These are phyloP conservation scores for Aspergillus funiculosus DNA, from an alignment of 495 filamentous ascomycete genomes.

Conservation along the genomic window DNA sequence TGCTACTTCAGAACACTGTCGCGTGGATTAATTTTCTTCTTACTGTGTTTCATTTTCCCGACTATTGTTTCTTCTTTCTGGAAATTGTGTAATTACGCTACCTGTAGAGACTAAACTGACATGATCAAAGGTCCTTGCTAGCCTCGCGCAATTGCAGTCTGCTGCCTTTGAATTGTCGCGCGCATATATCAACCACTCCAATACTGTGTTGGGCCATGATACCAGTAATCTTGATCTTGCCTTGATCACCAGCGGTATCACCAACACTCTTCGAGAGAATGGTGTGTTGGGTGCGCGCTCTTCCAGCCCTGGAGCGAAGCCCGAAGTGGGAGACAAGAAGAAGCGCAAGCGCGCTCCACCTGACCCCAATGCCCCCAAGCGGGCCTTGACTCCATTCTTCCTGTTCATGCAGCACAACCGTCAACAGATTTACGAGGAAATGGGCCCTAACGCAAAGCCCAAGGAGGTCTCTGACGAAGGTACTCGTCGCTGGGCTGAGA, in stretches of 20 bases:
- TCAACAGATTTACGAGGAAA: constrained; percentile 64
- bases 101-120: constrained; percentile 18
- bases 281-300: constrained; percentile 36
- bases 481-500: constrained; percentile 71
- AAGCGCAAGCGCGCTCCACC: constrained; percentile 75
- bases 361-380: constrained; percentile 92
- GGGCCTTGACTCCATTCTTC: constrained; percentile 90
- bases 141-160: constrained; percentile 65
- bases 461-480: constrained; percentile 79
- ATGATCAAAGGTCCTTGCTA: constrained; percentile 58
- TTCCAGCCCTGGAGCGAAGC: constrained; percentile 33
- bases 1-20: neutral
- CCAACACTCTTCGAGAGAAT: constrained; percentile 40
- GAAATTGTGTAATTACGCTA: too few relatives aligned
- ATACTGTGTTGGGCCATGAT: constrained; percentile 66
- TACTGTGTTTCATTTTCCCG: neutral
- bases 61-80: neutral
- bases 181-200: constrained; percentile 78
- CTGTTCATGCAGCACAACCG: constrained; percentile 84
- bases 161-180: constrained; percentile 67
- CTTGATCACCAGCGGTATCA: constrained; percentile 41
- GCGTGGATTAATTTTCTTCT: neutral
- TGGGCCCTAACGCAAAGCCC: constrained; percentile 63
- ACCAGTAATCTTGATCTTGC: constrained; percentile 45
- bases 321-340: constrained; percentile 61